These are phyloP conservation scores for Trichosporon sp. DNA, from an alignment of 1,284 basidiomycete species.

Conservation along the genomic window DNA sequence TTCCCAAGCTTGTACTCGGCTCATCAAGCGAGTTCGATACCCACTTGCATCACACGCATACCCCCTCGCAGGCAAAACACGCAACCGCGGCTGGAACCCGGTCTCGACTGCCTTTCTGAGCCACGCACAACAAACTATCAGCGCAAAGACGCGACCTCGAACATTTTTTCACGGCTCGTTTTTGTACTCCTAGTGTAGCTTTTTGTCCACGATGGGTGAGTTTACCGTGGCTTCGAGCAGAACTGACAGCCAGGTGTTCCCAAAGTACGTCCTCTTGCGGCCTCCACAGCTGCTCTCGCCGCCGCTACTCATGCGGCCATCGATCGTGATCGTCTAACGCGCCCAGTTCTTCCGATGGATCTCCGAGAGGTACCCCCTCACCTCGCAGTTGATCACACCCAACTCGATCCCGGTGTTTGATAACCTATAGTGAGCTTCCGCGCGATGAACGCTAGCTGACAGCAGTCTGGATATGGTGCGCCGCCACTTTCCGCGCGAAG, in stretches of 20 bases:
- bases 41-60: not conserved
- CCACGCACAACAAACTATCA: not conserved
- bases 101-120: not conserved
- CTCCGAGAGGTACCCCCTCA: conserved; percentile 91
- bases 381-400: conserved; percentile 95
- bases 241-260: conserved; percentile 29
- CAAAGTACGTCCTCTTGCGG: conserved; percentile 21
- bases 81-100: not conserved
- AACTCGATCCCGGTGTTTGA: conserved; percentile 57
- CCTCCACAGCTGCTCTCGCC: not conserved
- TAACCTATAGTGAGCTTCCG: conserved; percentile 46
- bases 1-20: not conserved
- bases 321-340: conserved; percentile 7
- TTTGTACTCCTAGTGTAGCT: conserved; percentile 6
- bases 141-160: not conserved
- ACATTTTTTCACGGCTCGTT: not conserved
- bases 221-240: not conserved
- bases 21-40: not conserved
- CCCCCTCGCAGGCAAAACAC: not conserved
- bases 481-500: not conserved
- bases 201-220: conserved; percentile 27
- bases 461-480: conserved; percentile 37
- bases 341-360: conserved; percentile 56
- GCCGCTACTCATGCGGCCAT: not conserved
- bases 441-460: not conserved